phyloP scores from a whole-genome alignment of 129 eudicot genomes.

The Flaveria bidentis region DNA sequence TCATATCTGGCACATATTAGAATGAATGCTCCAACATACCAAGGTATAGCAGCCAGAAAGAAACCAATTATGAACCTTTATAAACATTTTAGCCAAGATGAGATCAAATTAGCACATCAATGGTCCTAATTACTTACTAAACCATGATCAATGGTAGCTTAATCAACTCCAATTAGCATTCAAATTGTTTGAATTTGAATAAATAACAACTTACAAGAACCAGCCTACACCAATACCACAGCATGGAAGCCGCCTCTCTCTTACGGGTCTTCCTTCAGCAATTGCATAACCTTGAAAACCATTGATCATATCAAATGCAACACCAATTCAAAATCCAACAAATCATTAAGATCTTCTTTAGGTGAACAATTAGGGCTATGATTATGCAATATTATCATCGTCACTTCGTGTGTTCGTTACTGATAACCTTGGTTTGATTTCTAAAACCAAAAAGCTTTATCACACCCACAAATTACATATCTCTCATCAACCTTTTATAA shows the following conservation, averaged over 20 bases:
- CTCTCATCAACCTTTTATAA: too few relatives aligned
- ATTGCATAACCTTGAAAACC: constrained; percentile 66
- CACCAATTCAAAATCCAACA: background rate
- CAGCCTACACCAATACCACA: constrained; percentile 85
- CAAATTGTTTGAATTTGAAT: background rate
- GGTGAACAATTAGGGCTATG: too few relatives aligned
- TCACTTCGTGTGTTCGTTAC: too few relatives aligned
- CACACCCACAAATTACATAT: too few relatives aligned
- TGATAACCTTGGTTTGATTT: too few relatives aligned
- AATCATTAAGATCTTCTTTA: too few relatives aligned
- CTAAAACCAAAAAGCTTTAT: too few relatives aligned
- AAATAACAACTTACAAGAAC: constrained; percentile 61
- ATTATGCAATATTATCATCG: too few relatives aligned
- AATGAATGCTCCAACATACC: constrained; percentile 78
- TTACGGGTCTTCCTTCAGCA: constrained; percentile 87
- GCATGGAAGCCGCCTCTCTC: constrained; percentile 84
- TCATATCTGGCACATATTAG: constrained; percentile 69
- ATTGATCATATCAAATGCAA: background rate
- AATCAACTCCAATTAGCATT: too few relatives aligned
- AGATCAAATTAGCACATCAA: background rate
- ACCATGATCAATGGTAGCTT: background rate
- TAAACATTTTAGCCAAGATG: constrained; percentile 17
- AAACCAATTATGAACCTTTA: constrained; percentile 90
- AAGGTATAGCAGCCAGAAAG: constrained; percentile 79
- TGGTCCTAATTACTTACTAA: too few relatives aligned